Base-by-base conservation (phyloP, 108 stramenopile genomes). In the Heterococcus sp. region DNA sequence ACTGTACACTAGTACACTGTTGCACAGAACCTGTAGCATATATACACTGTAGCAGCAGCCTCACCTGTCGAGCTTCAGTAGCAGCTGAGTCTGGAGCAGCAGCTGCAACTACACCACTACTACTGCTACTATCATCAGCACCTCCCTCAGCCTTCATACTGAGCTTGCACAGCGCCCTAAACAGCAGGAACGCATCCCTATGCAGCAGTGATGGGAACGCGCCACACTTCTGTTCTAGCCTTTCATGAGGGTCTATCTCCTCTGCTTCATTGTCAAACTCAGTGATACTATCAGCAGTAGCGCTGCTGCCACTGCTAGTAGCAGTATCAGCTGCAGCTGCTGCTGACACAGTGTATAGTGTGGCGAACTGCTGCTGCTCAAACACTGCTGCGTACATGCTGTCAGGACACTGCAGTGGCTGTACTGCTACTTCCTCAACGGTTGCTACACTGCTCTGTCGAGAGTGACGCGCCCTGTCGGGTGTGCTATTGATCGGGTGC, bases 121-220 rank as follows among this genome's bases (percentile, higher is more conserved):
- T n/a, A n/a, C n/a, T n/a, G n/a, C n/a, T n/a, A n/a, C n/a, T n/a
- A n/a, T n/a, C 46, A 8, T 58, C 46, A 8, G 8, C 46, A 8
- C 46, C 46, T 8, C 46, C 46, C 46, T 58, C 75, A 46, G 71
- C 68, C 83, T 65, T 72, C 71, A 72, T 40, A 76, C 75, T 77
- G n/a, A 84, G 83, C 71, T 75, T 75, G 90, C 98, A 99, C 63
- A 99, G 78, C 37, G 94, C 93, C 14, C 98, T 86, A 64, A 99
- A 89, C 29, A 97, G 91, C 71, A 97, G 82, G 86, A 94, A 96
- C 46, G 96, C 96, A 89, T 99, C 96, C 65, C 90, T 84, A 82
- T 99, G 96, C 87, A 93, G 88, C 65, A 93, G 87, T 0, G 94
- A 91, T 0, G 92, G 88, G 76, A 96, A 97, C 3, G 37, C 73